Conservation (phyloP, 352 stramenopile species). For the Phytophthora fragariae region DNA sequence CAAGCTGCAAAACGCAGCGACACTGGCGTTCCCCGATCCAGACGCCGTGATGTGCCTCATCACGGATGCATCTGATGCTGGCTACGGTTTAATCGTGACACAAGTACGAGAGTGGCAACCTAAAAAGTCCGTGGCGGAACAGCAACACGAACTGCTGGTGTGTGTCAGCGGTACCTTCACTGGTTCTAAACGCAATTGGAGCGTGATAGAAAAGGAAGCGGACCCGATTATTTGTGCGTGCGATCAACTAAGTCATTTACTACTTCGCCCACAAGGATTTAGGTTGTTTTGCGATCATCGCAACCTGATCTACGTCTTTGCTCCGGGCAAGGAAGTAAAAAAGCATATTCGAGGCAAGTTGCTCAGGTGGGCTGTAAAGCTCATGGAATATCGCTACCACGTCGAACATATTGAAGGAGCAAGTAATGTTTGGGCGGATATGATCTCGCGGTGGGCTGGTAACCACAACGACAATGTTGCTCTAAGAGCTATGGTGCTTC, state of each 20-base stretch:
- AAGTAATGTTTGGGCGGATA: constrained; percentile 19
- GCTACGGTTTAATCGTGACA: constrained; percentile 6
- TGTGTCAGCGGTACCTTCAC: constrained; percentile 12
- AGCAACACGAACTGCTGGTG: constrained; percentile 1
- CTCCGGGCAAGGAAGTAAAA: constrained; percentile 3
- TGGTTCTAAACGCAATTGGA: not conserved
- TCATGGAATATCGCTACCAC: constrained; percentile 16
- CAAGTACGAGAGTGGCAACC: not conserved
- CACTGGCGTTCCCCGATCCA: constrained; percentile 2
- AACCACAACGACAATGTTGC: not conserved
- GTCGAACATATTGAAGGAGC: constrained; percentile 14
- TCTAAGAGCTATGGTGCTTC: not conserved
- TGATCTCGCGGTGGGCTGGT: constrained; percentile 19
- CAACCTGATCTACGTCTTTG: constrained; percentile 13
- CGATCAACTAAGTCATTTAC: constrained; percentile 6
- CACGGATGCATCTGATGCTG: constrained; percentile 4
- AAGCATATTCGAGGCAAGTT: constrained; percentile 17
- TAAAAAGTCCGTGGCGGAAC: not conserved
- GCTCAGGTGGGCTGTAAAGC: not conserved
- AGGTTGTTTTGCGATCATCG: constrained; percentile 3
- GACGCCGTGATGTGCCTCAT: constrained; percentile 2
- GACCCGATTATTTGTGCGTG: constrained; percentile 9
- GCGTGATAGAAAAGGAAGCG: constrained; percentile 8
- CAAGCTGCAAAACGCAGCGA: not conserved
- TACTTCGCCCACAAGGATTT: constrained; percentile 3